These are phyloP conservation scores for Penicillium verhagenii DNA, from an alignment of 495 filamentous ascomycete genomes.

Conservation along the genomic window DNA sequence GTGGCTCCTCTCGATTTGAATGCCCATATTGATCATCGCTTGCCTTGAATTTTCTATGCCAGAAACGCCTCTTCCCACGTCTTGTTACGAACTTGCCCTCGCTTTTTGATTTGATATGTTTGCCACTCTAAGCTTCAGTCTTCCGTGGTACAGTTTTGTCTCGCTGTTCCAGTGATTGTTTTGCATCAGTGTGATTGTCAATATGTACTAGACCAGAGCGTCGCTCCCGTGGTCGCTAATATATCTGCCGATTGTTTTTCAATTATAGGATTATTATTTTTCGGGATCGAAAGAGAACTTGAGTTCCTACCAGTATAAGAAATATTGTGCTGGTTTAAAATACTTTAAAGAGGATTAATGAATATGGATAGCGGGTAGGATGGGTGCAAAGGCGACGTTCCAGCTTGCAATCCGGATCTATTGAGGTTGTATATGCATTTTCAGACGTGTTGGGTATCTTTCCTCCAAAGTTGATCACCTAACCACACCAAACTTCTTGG, in stretches of 20 bases:
- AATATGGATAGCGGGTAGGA: too few relatives aligned
- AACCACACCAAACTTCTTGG: neutral
- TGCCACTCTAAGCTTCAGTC: conserved; percentile 5
- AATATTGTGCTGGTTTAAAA: too few relatives aligned
- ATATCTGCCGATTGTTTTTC: neutral
- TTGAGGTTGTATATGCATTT: conserved; percentile 23
- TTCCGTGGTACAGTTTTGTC: conserved; percentile 5
- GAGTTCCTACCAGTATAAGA: too few relatives aligned
- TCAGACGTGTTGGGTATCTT: conserved; percentile 28
- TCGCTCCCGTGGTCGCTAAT: conserved; percentile 4
- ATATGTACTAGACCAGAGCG: conserved; percentile 1
- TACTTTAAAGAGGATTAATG: too few relatives aligned
- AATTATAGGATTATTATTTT: too few relatives aligned
- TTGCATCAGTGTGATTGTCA: conserved; percentile 11
- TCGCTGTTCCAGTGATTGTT: neutral
- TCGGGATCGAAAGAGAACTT: too few relatives aligned
- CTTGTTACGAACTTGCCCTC: conserved; percentile 19
- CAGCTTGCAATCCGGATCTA: neutral
- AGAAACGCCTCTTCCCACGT: conserved; percentile 16
- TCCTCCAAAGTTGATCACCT: conserved; percentile 19
- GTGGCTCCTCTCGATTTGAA: conserved; percentile 8
- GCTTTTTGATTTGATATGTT: conserved; percentile 5
- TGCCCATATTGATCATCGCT: conserved; percentile 2
- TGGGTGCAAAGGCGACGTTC: too few relatives aligned
- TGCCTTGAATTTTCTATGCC: conserved; percentile 1